These are phyloP conservation scores for Cyphellophora attinorum DNA, from an alignment of 2,329 filamentous ascomycete species.

Conservation along the genomic window DNA sequence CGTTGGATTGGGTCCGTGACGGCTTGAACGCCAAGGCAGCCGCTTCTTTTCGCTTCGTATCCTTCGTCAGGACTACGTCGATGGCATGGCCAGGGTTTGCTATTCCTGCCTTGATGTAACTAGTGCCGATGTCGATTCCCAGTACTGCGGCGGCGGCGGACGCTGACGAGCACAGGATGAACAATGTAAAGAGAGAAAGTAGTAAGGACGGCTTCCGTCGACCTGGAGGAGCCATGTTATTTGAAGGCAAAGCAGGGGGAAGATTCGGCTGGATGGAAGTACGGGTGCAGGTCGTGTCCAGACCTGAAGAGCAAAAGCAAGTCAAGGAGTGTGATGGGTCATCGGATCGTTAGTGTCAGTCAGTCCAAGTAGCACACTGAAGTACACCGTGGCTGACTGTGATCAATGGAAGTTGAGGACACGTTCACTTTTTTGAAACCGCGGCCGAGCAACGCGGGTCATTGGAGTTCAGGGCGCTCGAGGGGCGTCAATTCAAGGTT, in stretches of 20 bases:
- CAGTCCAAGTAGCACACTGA: no score
- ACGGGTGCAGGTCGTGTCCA: no score
- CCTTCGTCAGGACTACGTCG: constrained; percentile 95
- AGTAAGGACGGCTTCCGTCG: constrained; percentile 29
- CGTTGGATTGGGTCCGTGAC: constrained; percentile 52
- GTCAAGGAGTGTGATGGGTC: no score
- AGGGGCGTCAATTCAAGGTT: no score
- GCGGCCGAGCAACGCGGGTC: no score
- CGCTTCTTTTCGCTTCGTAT: constrained; percentile 90
- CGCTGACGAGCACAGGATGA: constrained; percentile 46
- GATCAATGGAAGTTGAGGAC: no score
- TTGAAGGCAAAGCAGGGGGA: neutral
- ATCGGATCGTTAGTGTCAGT: no score
- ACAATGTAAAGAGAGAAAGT: constrained; percentile 40
- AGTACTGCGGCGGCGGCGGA: constrained; percentile 67
- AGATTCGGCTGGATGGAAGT: neutral
- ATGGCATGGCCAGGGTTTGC: constrained; percentile 96
- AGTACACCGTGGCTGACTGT: no score
- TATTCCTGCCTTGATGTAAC: constrained; percentile 91
- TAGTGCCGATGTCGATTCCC: constrained; percentile 87
- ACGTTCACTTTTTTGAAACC: no score
- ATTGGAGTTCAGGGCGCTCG: no score
- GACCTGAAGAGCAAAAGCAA: no score
- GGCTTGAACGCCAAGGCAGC: constrained; percentile 93
- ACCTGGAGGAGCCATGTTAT: constrained; percentile 36